Evolutionary conservation across 768 basidiomycete species (phyloP), one percentile per base, ranked within the genome.

Genomic region (Boletus bicolor): DNA sequence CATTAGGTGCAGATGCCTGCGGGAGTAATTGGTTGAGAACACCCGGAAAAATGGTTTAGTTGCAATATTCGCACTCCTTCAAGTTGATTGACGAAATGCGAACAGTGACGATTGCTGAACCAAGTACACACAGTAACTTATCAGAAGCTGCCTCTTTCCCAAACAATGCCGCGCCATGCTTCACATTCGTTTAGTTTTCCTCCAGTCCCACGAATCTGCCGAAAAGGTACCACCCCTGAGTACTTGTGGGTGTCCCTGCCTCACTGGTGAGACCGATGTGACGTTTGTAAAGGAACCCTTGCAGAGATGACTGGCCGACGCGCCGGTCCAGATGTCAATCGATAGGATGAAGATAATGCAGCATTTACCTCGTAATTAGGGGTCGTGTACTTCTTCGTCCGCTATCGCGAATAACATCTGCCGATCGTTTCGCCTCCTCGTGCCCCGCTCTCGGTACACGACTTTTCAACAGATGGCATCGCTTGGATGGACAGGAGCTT

Each of bases 261-360:
- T 68, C 68, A 11, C 50, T 65, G 12, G 61, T 63, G 36, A 72
- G 66, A 46, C 64, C 67, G 8, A 42, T 28, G 21, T 24, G 4
- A 51, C 55, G 8, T 42, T 61, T 21, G 55, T 64, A 11, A 58
- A 49, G 19, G 69, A 59, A 15, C 62, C 54, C 41, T 65, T 72
- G 41, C 58, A 58, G 4, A 49, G 12, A 32, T 70, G 68, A 44
- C 15, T 58, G n/a, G 54, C 54, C 24, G 67, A 54, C 9, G 66
- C 39, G 56, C 81, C 81, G 75, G 2, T 24, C 21, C 21, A 24
- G 90, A 90, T 11, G 82, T 79, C 0, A 86, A 75, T 38, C 89
- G 82, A 75, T 81, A 90, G 0, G 83, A 81, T 1, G 87, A 19
- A 19, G 19, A 19, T 19, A 19, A 19, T 19, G 19, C 19, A 19